Evolutionary conservation across 2,329 filamentous ascomycete species (phyloP).

Genomic region (Calcarisporium arbuscula): DNA sequence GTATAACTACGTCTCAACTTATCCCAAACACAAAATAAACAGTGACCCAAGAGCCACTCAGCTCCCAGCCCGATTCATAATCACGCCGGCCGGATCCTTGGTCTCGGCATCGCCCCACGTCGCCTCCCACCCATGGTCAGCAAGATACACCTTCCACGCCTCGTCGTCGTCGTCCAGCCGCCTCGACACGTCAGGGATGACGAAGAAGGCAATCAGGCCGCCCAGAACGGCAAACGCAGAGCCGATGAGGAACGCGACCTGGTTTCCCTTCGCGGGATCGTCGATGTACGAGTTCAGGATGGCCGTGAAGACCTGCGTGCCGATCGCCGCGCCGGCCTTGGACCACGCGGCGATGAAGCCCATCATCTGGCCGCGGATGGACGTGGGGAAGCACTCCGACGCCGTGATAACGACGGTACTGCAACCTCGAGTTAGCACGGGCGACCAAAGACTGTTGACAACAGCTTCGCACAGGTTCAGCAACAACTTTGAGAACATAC

Average conservation of each 20-base stretch:
- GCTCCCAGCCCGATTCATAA: conserved; percentile 4
- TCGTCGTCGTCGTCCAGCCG: conserved; percentile 21
- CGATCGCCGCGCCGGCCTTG: conserved; percentile 44
- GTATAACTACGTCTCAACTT: too few species aligned
- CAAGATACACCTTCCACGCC: conserved; percentile 22
- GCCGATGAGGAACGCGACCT: conserved; percentile 44
- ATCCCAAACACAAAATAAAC: too few species aligned
- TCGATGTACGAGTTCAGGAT: conserved; percentile 38
- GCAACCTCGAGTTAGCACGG: too few species aligned
- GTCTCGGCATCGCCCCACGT: conserved; percentile 22
- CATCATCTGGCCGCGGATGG: conserved; percentile 42
- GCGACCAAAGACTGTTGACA: too few species aligned
- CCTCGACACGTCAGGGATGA: conserved; percentile 19
- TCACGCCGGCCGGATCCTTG: conserved; percentile 13
- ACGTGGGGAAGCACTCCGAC: conserved; percentile 43
- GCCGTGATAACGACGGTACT: conserved; percentile 32
- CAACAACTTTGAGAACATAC: too few species aligned
- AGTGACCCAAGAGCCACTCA: too few species aligned
- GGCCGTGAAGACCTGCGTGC: conserved; percentile 43
- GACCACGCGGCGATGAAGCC: conserved; percentile 40
- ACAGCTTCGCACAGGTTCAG: too few species aligned
- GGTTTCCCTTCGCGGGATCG: conserved; percentile 36
- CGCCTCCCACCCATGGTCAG: conserved; percentile 20
- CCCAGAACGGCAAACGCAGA: conserved; percentile 37
- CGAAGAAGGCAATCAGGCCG: conserved; percentile 13